A percentile compares a stretch with the other conserved stretches of the same genome.
Conservation (phyloP, 257 asterid genomes). For the Thymus mandschuricus region DNA sequence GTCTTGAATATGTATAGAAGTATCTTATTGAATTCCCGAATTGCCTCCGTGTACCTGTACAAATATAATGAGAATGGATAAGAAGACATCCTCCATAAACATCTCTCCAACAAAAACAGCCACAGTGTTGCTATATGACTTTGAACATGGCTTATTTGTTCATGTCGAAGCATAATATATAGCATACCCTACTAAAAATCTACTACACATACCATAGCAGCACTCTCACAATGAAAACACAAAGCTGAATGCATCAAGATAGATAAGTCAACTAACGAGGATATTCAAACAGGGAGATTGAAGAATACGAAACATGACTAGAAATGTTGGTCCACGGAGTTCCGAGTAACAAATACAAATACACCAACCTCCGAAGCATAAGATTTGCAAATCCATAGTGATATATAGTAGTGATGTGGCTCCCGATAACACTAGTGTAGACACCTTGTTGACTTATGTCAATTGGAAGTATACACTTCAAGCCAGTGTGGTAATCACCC, state of each 20-base stretch:
- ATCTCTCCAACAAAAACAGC: conserved; percentile 2
- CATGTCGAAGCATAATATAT: too few species aligned
- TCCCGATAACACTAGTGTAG: conserved; percentile 84
- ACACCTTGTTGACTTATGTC: conserved; percentile 94
- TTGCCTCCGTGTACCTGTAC: conserved; percentile 82
- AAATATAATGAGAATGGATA: conserved; percentile 15
- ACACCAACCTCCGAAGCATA: conserved; percentile 79
- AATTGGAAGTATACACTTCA: conserved; percentile 84
- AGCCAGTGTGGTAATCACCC: conserved; percentile 98
- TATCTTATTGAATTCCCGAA: conserved; percentile 83
- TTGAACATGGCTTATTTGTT: too few species aligned
- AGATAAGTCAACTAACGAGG: background rate
- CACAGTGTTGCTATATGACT: too few species aligned
- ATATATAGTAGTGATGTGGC: conserved; percentile 86
- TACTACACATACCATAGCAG: too few species aligned
- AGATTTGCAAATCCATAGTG: conserved; percentile 98
- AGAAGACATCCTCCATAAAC: conserved; percentile 6
- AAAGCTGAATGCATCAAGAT: background rate
- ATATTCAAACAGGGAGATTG: conserved; percentile 9
- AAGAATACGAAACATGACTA: background rate
- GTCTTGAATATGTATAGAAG: conserved; percentile 84
- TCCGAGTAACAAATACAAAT: too few species aligned
- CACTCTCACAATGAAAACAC: background rate
- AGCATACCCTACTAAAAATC: too few species aligned
- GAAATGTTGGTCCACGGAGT: background rate